Conservation (phyloP, 805 yeast species). For the Candida michaelii region DNA sequence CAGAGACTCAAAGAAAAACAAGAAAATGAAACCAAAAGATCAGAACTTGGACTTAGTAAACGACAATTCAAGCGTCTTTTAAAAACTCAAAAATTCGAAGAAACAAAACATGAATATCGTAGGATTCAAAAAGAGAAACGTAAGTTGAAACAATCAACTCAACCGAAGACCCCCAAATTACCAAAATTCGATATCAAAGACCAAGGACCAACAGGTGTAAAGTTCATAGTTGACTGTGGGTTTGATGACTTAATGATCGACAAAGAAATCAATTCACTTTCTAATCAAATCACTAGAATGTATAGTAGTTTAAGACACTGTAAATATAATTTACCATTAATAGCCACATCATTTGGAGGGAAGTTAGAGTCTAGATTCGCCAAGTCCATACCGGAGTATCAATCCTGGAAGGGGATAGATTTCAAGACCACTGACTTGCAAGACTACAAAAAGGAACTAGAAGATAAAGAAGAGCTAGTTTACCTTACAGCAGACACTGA, state of each 20-base stretch:
- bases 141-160: slow-evolving; percentile 32
- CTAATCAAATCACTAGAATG: slow-evolving; percentile 77
- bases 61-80: slow-evolving; percentile 78
- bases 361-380: slow-evolving; percentile 69
- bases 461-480: slow-evolving; percentile 32
- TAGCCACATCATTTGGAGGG: slow-evolving; percentile 60
- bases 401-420: slow-evolving; percentile 65
- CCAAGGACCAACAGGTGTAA: slow-evolving; percentile 51
- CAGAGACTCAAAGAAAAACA: slow-evolving; percentile 12
- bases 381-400: slow-evolving; percentile 53
- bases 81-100: slow-evolving; percentile 59
- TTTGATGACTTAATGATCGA: slow-evolving; percentile 89
- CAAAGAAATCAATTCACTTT: slow-evolving; percentile 65
- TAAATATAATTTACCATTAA: slow-evolving; percentile 54
- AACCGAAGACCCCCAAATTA: slow-evolving; percentile 30
- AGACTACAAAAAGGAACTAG: slow-evolving; percentile 17
- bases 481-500: slow-evolving; percentile 89
- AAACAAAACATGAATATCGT: slow-evolving; percentile 59
- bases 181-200: slow-evolving; percentile 36
- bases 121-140: slow-evolving; percentile 56
- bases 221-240: slow-evolving; percentile 78
- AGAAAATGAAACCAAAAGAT: slow-evolving; percentile 12
- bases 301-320: slow-evolving; percentile 77
- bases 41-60: slow-evolving; percentile 71
- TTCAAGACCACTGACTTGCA: slow-evolving; percentile 42